A percentile compares a stretch with the other conserved stretches of the same genome.
Conservation (phyloP, 1,284 basidiomycete species). For the Hymenochaete sp. region DNA sequence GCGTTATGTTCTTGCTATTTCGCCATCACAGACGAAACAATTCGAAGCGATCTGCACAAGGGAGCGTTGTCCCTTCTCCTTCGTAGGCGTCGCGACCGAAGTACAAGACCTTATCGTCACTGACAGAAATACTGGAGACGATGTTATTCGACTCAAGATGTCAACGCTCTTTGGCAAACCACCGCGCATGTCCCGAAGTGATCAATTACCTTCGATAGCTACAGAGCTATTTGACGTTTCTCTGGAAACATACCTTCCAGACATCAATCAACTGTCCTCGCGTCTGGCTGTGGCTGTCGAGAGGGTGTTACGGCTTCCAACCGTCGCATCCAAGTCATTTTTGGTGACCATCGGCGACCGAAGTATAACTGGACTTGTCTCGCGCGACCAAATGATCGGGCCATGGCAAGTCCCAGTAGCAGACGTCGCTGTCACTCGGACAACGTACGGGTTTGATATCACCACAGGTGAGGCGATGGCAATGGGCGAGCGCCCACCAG, state of each 20-base stretch:
- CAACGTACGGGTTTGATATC: conserved; percentile 88
- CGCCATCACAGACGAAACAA: conserved; percentile 42
- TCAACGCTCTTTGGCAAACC: conserved; percentile 95
- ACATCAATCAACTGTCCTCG: conserved; percentile 28
- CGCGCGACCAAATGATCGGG: conserved; percentile 97
- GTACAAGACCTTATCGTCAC: conserved; percentile 84
- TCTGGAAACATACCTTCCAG: conserved; percentile 58
- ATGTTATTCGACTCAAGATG: conserved; percentile 90
- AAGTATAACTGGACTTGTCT: conserved; percentile 88
- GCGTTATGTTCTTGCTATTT: conserved; percentile 89
- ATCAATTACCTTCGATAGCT: conserved; percentile 44
- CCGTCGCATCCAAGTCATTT: conserved; percentile 94
- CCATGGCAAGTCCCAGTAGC: conserved; percentile 98
- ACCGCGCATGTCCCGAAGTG: conserved; percentile 82
- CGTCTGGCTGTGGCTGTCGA: conserved; percentile 58
- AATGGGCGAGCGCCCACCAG: conserved; percentile 92
- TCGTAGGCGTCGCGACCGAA: conserved; percentile 82
- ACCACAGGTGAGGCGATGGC: conserved; percentile 93
- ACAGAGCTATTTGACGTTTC: conserved; percentile 65
- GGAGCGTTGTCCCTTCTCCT: conserved; percentile 88
- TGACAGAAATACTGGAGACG: conserved; percentile 72
- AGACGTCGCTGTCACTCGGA: conserved; percentile 92
- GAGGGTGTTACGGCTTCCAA: conserved; percentile 84
- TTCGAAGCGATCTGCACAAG: conserved; percentile 80
- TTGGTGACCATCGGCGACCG: conserved; percentile 98